phyloP scores from a whole-genome alignment of 1,284 basidiomycete species.

The Ceratobasidium sp. region DNA sequence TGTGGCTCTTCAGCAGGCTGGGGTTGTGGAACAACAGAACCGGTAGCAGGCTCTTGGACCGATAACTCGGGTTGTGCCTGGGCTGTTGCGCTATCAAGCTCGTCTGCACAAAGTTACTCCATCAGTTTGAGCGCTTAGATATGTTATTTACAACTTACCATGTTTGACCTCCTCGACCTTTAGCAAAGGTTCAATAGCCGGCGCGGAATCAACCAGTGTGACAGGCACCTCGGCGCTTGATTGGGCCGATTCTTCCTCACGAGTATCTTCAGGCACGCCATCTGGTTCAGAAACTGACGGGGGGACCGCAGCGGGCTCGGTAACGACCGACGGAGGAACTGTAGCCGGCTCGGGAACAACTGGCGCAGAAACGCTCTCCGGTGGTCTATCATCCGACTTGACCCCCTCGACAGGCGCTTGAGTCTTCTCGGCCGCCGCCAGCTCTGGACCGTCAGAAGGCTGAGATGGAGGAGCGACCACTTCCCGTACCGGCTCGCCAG shows the following conservation, averaged over 20 bases:
- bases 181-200: background rate
- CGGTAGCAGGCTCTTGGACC: background rate
- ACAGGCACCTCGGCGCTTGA: background rate
- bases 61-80: background rate
- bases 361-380: background rate
- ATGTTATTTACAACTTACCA: background rate
- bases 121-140: background rate
- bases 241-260: background rate
- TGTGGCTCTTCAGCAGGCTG: background rate
- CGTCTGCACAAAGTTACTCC: background rate
- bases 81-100: background rate
- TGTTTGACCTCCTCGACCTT: background rate
- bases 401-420: background rate
- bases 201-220: background rate
- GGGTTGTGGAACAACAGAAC: background rate
- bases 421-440: background rate
- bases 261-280: background rate
- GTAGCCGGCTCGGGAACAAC: background rate
- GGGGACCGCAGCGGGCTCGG: too few species aligned
- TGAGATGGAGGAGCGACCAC: too few species aligned
- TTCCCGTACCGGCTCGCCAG: too few species aligned
- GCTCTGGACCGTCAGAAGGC: too few species aligned
- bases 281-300: too few species aligned
- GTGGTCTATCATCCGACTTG: background rate
- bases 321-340: too few species aligned